Evolutionary conservation across 768 basidiomycete species (phyloP).

Genomic region (Hemileccinum rubropunctum): DNA sequence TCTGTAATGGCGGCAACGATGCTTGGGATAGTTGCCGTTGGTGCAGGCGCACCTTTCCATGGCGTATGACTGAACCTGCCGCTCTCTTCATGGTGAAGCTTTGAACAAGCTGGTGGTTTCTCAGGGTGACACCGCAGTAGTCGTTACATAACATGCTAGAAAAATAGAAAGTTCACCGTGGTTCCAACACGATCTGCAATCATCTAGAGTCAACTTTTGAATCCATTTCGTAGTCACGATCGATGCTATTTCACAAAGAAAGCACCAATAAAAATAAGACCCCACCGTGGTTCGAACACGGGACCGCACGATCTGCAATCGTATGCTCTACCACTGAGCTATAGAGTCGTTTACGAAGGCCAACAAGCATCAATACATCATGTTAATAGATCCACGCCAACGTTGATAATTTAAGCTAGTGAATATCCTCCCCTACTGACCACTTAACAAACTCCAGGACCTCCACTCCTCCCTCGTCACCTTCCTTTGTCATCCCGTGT

Average conservation of each 20-base stretch:
- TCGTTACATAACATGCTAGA: constrained; percentile 5
- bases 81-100: constrained; percentile 39
- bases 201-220: too few relatives aligned
- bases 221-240: too few relatives aligned
- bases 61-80: constrained; percentile 37
- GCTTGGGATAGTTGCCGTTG: constrained; percentile 27
- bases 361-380: too few relatives aligned
- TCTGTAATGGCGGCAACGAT: constrained; percentile 41
- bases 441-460: constrained; percentile 60
- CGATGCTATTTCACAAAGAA: too few relatives aligned
- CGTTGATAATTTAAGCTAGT: background rate
- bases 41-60: constrained; percentile 26
- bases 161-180: constrained; percentile 26
- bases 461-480: constrained; percentile 31
- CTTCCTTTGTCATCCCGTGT: constrained; percentile 40
- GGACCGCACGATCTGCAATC: constrained; percentile 58
- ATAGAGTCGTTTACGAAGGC: constrained; percentile 20
- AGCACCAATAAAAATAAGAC: constrained; percentile 12
- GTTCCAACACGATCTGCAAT: constrained; percentile 61
- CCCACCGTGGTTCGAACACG: constrained; percentile 59
- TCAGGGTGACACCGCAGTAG: background rate
- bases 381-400: background rate
- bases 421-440: constrained; percentile 51
- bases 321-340: constrained; percentile 56
- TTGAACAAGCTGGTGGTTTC: background rate